Conservation (phyloP, 495 filamentous ascomycete species). For the Penicillium cosmopolitanum region DNA sequence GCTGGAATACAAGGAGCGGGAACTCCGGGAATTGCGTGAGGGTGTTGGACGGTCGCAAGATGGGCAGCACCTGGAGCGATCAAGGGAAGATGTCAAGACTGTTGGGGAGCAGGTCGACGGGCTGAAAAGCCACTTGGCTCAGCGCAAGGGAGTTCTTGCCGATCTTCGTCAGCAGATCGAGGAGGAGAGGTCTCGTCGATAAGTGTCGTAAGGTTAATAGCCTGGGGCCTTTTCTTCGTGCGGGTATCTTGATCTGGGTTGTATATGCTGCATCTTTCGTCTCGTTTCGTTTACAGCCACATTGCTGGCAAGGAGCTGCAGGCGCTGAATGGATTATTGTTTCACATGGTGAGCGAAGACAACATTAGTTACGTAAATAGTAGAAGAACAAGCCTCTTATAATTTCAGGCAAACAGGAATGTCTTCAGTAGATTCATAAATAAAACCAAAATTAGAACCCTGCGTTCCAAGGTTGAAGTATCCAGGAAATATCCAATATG, state of each 20-base stretch:
- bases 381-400: constrained; percentile 2
- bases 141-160: constrained; percentile 45
- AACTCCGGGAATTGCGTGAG: constrained; percentile 50
- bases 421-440: not conserved
- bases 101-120: constrained; percentile 58
- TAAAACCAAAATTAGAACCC: too few species aligned
- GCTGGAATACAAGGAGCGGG: constrained; percentile 60
- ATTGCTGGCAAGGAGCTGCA: constrained; percentile 38
- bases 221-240: constrained; percentile 5
- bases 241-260: constrained; percentile 11
- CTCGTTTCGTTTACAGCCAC: constrained; percentile 38
- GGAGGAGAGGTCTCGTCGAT: constrained; percentile 47
- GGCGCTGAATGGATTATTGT: constrained; percentile 40
- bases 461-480: too few species aligned
- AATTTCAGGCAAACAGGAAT: constrained; percentile 19
- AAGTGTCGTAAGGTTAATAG: constrained; percentile 9
- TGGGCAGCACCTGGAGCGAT: constrained; percentile 45
- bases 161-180: constrained; percentile 52
- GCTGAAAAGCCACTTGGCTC: constrained; percentile 52
- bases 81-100: constrained; percentile 49
- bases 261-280: constrained; percentile 22
- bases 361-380: constrained; percentile 6
- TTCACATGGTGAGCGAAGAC: not conserved
- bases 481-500: too few species aligned
- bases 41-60: constrained; percentile 49